Conservation (phyloP, 139 green algal species). For the Trebouxia sp. region DNA sequence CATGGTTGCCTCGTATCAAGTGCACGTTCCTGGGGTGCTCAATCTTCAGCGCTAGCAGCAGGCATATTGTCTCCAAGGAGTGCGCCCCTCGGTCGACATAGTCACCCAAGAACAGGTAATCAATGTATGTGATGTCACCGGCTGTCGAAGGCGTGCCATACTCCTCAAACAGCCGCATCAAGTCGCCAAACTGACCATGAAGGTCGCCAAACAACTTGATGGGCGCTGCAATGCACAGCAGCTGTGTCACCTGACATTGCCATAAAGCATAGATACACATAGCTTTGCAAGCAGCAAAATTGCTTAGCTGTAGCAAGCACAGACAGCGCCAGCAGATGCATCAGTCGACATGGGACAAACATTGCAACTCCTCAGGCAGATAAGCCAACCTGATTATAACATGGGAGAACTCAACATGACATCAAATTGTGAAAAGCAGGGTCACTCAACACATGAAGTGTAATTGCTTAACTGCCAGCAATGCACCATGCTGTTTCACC, state of each 20-base stretch:
- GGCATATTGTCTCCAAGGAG: slow-evolving; percentile 85
- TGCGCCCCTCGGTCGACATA: slow-evolving; percentile 87
- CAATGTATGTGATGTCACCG: slow-evolving; percentile 99
- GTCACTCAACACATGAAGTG: not conserved
- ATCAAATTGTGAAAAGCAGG: not conserved
- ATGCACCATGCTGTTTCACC: not conserved
- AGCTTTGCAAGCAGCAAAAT: not conserved
- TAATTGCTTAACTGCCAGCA: not conserved
- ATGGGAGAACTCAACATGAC: not conserved
- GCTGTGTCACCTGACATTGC: too few species aligned
- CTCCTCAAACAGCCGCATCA: slow-evolving; percentile 99
- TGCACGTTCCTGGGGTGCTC: slow-evolving; percentile 92
- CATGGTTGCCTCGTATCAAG: slow-evolving; percentile 98
- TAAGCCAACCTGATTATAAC: too few species aligned
- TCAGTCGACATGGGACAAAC: not conserved
- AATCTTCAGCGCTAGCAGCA: slow-evolving; percentile 96
- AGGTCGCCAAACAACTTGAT: slow-evolving; percentile 99
- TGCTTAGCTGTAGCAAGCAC: not conserved
- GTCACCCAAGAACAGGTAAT: slow-evolving; percentile 96
- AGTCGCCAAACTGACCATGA: slow-evolving; percentile 97
- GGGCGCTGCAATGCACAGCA: slow-evolving; percentile 67
- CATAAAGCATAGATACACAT: not conserved
- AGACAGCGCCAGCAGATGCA: not conserved
- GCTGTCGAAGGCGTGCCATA: slow-evolving; percentile 95
- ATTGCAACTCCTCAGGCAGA: too few species aligned